Percentiles rank a stretch among this genome's conserved stretches.
phyloP scores from a whole-genome alignment of 495 filamentous ascomycete species.

The Articulospora tetracladia region DNA sequence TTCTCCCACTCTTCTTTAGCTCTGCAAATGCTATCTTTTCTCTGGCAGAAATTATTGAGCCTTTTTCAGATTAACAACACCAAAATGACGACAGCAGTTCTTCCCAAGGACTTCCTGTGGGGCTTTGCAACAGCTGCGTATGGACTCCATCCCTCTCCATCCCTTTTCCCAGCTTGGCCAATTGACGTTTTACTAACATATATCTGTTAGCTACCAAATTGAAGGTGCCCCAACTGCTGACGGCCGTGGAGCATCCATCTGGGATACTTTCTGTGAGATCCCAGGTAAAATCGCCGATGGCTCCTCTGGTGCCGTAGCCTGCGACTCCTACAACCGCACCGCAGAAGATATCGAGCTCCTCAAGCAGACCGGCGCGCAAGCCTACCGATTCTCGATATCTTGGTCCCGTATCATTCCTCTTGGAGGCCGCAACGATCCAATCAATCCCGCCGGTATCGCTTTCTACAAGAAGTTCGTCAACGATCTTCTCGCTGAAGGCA shows the following conservation, averaged over 20 bases:
- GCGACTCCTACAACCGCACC: conserved; percentile 73
- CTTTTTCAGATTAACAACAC: background rate
- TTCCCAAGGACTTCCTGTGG: conserved; percentile 76
- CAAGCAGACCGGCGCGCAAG: conserved; percentile 58
- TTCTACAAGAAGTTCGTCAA: conserved; percentile 60
- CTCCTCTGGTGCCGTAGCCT: conserved; percentile 63
- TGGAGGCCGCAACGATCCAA: conserved; percentile 55
- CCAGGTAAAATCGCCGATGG: conserved; percentile 73
- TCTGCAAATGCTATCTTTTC: conserved; percentile 7
- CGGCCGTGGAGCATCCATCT: conserved; percentile 70
- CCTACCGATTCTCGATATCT: conserved; percentile 73
- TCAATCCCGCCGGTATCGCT: conserved; percentile 56
- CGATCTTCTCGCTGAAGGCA: conserved; percentile 54
- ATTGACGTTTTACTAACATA: background rate
- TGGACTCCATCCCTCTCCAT: conserved; percentile 29
- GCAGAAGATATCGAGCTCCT: conserved; percentile 69
- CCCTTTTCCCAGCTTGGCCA: background rate
- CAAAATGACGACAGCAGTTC: conserved; percentile 21
- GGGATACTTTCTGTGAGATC: conserved; percentile 72
- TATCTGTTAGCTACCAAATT: conserved; percentile 60
- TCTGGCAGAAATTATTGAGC: background rate
- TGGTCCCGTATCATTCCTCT: conserved; percentile 72
- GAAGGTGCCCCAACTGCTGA: conserved; percentile 65
- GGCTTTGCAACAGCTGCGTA: conserved; percentile 78
- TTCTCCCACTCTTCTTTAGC: conserved; percentile 2